Percentiles rank a stretch among this genome's conserved stretches.
phyloP scores from a whole-genome alignment of 2,329 filamentous ascomycete species.

The Penicillium brasilianum region DNA sequence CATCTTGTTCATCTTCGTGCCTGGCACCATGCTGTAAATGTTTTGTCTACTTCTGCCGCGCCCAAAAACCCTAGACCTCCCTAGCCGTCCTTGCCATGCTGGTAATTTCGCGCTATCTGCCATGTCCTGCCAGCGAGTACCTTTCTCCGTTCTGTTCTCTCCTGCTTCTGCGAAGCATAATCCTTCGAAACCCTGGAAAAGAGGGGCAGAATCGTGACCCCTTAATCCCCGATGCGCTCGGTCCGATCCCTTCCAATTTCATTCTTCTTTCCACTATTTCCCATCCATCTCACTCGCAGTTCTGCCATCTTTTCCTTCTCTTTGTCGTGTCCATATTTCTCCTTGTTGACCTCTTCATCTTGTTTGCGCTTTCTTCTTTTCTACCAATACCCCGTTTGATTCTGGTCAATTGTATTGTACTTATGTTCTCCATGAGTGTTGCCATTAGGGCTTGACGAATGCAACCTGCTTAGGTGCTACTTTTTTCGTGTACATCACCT shows the following conservation, averaged over 20 bases:
- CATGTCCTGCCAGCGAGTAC: conserved; percentile 19
- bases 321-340: conserved; percentile 34
- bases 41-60: background rate
- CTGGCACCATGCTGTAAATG: conserved; percentile 65
- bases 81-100: background rate
- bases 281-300: conserved; percentile 16
- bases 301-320: conserved; percentile 17
- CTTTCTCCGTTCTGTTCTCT: conserved; percentile 17
- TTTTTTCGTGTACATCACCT: background rate
- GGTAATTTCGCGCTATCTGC: conserved; percentile 11
- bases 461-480: conserved; percentile 16
- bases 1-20: conserved; percentile 91
- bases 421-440: conserved; percentile 38
- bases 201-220: background rate
- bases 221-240: conserved; percentile 5
- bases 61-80: background rate
- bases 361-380: conserved; percentile 23
- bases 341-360: conserved; percentile 14
- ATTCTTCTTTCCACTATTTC: conserved; percentile 1
- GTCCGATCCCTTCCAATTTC: background rate
- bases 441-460: conserved; percentile 31
- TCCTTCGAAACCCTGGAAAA: conserved; percentile 10
- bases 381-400: conserved; percentile 42
- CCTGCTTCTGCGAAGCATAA: conserved; percentile 28
- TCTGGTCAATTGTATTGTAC: conserved; percentile 33